Conservation (phyloP, 176 grass and related monocot species). For the Juncus inflexus region DNA sequence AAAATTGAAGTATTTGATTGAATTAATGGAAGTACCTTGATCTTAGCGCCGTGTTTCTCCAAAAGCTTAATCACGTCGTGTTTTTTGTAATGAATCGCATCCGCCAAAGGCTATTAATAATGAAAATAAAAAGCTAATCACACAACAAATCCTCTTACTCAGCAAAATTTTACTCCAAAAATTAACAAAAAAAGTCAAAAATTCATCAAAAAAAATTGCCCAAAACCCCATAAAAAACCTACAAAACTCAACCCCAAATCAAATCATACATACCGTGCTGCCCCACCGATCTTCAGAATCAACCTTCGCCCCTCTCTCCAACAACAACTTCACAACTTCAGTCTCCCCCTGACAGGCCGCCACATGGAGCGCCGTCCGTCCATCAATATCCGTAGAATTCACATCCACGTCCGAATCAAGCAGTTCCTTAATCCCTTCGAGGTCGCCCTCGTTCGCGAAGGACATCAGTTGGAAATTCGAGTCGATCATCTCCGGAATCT, state of each 20-base stretch:
- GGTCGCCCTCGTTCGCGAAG: conserved; percentile 64
- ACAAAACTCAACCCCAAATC: background rate
- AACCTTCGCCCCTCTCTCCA: conserved; percentile 53
- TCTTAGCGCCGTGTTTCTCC: conserved; percentile 75
- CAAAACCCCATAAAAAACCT: background rate
- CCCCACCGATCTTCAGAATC: conserved; percentile 74
- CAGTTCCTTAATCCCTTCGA: conserved; percentile 63
- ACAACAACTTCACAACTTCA: conserved; percentile 55
- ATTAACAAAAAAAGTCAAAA: background rate
- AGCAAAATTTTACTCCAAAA: background rate
- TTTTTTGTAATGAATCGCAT: conserved; percentile 96
- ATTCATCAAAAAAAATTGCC: background rate
- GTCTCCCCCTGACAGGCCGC: conserved; percentile 73
- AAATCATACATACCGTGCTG: conserved; percentile 82
- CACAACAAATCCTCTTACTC: background rate
- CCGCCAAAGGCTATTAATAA: conserved; percentile 76
- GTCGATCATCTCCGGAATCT: conserved; percentile 28
- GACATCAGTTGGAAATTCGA: conserved; percentile 76
- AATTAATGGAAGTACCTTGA: conserved; percentile 40
- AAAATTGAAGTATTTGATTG: background rate
- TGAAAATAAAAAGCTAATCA: conserved; percentile 16
- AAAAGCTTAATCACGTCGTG: conserved; percentile 85
- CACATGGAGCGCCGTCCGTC: conserved; percentile 80
- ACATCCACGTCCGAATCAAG: conserved; percentile 50
- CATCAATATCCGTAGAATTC: conserved; percentile 85